Base-by-base conservation (phyloP, 106 monocot genomes). In the Allium fistulosum region DNA sequence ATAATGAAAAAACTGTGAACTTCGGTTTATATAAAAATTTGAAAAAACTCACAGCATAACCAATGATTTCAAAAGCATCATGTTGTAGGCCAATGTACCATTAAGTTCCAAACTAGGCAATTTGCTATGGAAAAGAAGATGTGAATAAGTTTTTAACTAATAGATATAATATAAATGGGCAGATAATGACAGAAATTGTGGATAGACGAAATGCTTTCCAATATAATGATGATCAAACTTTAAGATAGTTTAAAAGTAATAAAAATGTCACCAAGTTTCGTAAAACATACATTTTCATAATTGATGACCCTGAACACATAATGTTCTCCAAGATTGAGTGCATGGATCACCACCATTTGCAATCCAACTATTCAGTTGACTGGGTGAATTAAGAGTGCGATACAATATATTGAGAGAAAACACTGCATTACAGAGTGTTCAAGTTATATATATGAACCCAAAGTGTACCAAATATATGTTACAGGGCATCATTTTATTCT, bases 271-370 rank as follows among this genome's bases (percentile, higher is more conserved):
- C 7, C 16, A 17, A 51, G 3, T 6, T 9, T 2, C 10, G 12
- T 18, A 71, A 68, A n/a, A 0, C 76, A 73, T 70, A 88, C 88
- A 88, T 88, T 63, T 62, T 50, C 28, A 81, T 88, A 62, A 88
- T 81, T 11, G 76, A 57, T 68, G 81, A 79, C 16, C 79, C 82
- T 26, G 84, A 88, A 68, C 88, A 88, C 28, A 71, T 79, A 22
- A 88, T 55, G 15, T 84, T 49, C 69, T 76, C 88, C 88, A 88
- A 49, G 84, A 72, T 63, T 85, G 59, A 11, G 81, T 81, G 28
- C 88, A 88, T 2, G 88, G 88, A 71, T 88, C 88, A 5, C 81
- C 84, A 57, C 75, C 78, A 71, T 65, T 88, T 57, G 71, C 10
- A 13, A 58, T 74, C 88, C 53, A 53, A 1, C 53, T 4, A 15